Conservation (phyloP, 1,284 basidiomycete genomes). For the Wolfiporia cocos region DNA sequence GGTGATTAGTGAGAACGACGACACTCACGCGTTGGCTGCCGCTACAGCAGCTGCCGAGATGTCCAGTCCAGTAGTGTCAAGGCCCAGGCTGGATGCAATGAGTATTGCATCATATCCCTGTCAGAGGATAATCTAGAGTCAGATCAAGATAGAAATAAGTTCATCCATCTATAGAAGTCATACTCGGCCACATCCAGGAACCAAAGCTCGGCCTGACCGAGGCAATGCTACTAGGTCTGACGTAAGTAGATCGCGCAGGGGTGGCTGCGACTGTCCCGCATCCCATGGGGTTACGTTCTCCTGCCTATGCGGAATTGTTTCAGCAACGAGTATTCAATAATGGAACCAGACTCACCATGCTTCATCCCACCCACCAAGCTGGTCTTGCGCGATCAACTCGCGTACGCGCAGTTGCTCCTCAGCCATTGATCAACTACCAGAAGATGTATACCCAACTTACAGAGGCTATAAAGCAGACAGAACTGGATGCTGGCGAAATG, state of each 20-base stretch:
- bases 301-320: slow-evolving; percentile 35
- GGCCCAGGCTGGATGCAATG: slow-evolving; percentile 42
- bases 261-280: slow-evolving; percentile 43
- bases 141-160: too few species aligned
- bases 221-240: slow-evolving; percentile 44
- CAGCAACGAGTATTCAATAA: not conserved
- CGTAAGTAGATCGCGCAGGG: slow-evolving; percentile 48
- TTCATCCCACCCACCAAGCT: slow-evolving; percentile 15
- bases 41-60: slow-evolving; percentile 49
- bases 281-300: slow-evolving; percentile 64
- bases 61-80: slow-evolving; percentile 49
- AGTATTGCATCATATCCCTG: slow-evolving; percentile 57
- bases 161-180: slow-evolving; percentile 20
- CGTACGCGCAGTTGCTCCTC: slow-evolving; percentile 3
- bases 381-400: slow-evolving; percentile 6
- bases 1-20: not conserved
- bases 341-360: slow-evolving; percentile 13
- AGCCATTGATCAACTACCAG: too few species aligned
- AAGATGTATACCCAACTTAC: too few species aligned
- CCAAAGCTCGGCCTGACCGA: slow-evolving; percentile 47
- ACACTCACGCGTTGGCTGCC: slow-evolving; percentile 40
- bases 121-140: too few species aligned
- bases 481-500: too few species aligned
- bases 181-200: slow-evolving; percentile 72
- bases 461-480: too few species aligned